A percentile compares a stretch with the other conserved stretches of the same genome.
Evolutionary conservation across 306 rosid species (phyloP).

Genomic region (Vicia faba): DNA sequence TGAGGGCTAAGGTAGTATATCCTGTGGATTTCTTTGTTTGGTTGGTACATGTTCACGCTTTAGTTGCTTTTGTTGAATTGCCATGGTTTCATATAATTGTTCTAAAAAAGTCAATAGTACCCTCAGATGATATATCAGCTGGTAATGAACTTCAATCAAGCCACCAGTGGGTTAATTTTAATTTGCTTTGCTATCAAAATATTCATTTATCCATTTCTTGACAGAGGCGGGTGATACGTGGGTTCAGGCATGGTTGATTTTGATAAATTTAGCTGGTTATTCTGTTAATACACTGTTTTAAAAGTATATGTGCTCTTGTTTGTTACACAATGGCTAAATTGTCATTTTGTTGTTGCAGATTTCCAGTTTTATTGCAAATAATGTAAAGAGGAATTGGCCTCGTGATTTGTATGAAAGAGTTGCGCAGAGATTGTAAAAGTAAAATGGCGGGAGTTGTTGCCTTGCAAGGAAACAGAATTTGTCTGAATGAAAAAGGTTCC

Average conservation of each 20-base stretch:
- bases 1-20: conserved; percentile 82
- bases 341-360: conserved; percentile 61
- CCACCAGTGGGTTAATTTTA: background rate
- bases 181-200: conserved; percentile 7
- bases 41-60: conserved; percentile 3
- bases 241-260: conserved; percentile 4
- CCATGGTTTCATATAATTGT: background rate
- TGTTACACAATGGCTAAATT: conserved; percentile 25
- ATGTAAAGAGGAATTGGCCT: conserved; percentile 87
- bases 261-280: conserved; percentile 1
- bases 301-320: background rate
- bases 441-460: conserved; percentile 14
- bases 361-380: conserved; percentile 86
- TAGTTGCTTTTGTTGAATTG: conserved; percentile 22
- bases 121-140: background rate
- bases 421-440: conserved; percentile 78
- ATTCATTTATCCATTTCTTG: conserved; percentile 12
- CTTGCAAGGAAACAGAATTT: conserved; percentile 24
- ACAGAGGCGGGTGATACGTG: background rate
- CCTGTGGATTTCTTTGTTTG: conserved; percentile 23
- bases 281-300: too few species aligned
- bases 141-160: conserved; percentile 13
- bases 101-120: background rate
- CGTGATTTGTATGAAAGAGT: conserved; percentile 89
- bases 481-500: conserved; percentile 13